Base-by-base conservation (phyloP, 192 early-diverging fungal genomes). In the Obelidium mucronatum region DNA sequence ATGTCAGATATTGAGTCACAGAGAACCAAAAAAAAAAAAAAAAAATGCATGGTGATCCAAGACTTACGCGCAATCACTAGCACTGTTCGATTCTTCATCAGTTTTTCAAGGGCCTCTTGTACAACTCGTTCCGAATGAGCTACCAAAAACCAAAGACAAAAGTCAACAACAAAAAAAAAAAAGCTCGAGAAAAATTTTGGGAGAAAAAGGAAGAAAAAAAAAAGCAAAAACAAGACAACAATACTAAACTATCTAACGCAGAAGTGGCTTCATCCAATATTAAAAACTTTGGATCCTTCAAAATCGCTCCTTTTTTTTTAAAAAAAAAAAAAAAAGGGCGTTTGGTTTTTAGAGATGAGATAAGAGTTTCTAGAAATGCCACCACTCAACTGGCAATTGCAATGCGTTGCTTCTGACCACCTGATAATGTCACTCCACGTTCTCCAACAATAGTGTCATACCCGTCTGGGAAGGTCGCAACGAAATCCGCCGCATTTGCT, bases 401-500 rank as follows among this genome's bases (percentile, higher is more conserved):
- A 1, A 94, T 82, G 34, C 93, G 82, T 77, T 93, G 92, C 69
- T 91, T 92, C 68, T 93, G 92, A 0, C 91, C 91, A 15, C 93
- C 92, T 2, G 90, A 88, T 0, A 93, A 75, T 6, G 84, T 88
- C 19, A 85, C 86, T 2, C 91, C 91, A 28, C 88, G 80, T 67
- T 93, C 96, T 66, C 95, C 95, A 30, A 96, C 93, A 40, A 83
- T 78, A 13, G 94, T 96, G 52, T 92, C 89, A 68, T 93, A 93
- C 22, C 90, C 90, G n/a, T 94, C 77, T 6, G 95, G 94, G 26
- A 96, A 82, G 73, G 89, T 87, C 75, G 79, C 72, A 68, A 97
- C 92, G 73, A 97, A 97, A 33, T 90, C 87, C 64, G 93, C 85
- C 17, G 90, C 90, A 42, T 93, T 87, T 1, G 90, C 93, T 42